These are phyloP conservation scores for Hanseniaspora mollemarum DNA, from an alignment of 805 yeast species.

Conservation along the genomic window DNA sequence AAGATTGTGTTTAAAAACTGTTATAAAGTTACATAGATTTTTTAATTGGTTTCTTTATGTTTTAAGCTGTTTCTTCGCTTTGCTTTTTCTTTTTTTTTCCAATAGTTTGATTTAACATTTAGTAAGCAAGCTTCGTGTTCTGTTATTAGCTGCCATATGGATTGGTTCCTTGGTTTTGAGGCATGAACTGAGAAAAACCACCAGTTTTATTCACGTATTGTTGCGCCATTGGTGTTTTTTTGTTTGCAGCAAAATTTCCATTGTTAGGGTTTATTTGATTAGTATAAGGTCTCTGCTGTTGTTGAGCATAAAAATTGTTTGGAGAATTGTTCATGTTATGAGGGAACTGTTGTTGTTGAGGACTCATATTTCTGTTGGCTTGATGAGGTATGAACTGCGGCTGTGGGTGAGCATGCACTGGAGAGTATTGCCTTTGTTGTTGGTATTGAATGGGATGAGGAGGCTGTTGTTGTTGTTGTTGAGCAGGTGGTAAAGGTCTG, in stretches of 20 bases:
- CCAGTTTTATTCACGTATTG: slow-evolving; percentile 7
- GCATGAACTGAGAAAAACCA: slow-evolving; percentile 30
- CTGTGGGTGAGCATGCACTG: slow-evolving; percentile 15
- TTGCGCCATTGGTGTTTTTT: slow-evolving; percentile 7
- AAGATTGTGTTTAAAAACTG: no score
- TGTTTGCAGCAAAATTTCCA: slow-evolving; percentile 11
- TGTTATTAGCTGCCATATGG: slow-evolving; percentile 24
- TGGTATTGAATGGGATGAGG: slow-evolving; percentile 14
- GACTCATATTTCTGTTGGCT: neutral
- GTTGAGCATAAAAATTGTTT: neutral
- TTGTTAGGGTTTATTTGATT: slow-evolving; percentile 13
- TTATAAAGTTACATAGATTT: no score
- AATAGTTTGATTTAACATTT: no score
- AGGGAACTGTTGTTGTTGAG: neutral
- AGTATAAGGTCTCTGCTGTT: slow-evolving; percentile 1
- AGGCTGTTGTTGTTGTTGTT: slow-evolving; percentile 14
- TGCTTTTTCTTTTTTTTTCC: neutral
- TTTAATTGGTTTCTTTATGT: no score
- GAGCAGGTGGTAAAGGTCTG: slow-evolving; percentile 4
- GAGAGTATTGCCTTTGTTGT: slow-evolving; percentile 15
- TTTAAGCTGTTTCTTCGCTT: no score
- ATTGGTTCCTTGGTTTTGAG: slow-evolving; percentile 21
- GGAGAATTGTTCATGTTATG: neutral
- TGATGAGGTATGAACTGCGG: neutral
- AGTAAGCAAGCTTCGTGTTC: no score